phyloP scores from a whole-genome alignment of 192 early-diverging fungal species.

The Powellomyces hirtus region DNA sequence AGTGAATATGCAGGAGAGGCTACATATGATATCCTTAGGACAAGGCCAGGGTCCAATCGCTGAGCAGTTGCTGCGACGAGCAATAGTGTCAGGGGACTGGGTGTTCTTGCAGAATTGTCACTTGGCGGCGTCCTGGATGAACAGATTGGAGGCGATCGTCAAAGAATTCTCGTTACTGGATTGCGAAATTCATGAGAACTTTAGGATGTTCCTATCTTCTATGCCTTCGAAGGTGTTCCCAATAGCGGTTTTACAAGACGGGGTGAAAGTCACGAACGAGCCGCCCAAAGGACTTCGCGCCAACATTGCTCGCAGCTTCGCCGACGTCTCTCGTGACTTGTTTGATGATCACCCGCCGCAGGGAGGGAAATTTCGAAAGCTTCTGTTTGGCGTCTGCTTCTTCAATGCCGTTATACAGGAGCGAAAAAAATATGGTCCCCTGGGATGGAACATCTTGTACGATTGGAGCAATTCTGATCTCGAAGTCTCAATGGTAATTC shows the following conservation, averaged over 20 bases:
- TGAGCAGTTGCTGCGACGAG: slow-evolving; percentile 51
- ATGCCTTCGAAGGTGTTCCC: slow-evolving; percentile 67
- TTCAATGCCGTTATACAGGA: slow-evolving; percentile 67
- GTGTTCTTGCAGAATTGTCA: slow-evolving; percentile 67
- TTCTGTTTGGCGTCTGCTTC: slow-evolving; percentile 64
- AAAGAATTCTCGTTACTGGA: slow-evolving; percentile 54
- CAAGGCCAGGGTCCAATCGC: slow-evolving; percentile 65
- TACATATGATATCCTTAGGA: slow-evolving; percentile 65
- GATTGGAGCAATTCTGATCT: slow-evolving; percentile 61
- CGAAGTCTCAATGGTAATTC: slow-evolving; percentile 51
- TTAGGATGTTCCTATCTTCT: slow-evolving; percentile 59
- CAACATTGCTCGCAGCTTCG: slow-evolving; percentile 58
- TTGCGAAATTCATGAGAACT: slow-evolving; percentile 49
- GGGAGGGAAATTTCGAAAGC: slow-evolving; percentile 53
- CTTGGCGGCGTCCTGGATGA: slow-evolving; percentile 64
- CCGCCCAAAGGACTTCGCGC: slow-evolving; percentile 62
- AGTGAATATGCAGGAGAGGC: slow-evolving; percentile 53
- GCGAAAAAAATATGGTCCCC: slow-evolving; percentile 61
- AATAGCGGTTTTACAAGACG: slow-evolving; percentile 56
- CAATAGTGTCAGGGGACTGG: slow-evolving; percentile 54
- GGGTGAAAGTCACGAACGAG: slow-evolving; percentile 65
- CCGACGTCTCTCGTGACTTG: slow-evolving; percentile 52
- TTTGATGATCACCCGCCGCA: slow-evolving; percentile 60
- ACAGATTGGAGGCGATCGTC: slow-evolving; percentile 49
- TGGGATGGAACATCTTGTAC: slow-evolving; percentile 64